Evolutionary conservation across 345 rosid species (phyloP), one percentile per base, ranked within the genome.

Genomic region (Brassica rapa): DNA sequence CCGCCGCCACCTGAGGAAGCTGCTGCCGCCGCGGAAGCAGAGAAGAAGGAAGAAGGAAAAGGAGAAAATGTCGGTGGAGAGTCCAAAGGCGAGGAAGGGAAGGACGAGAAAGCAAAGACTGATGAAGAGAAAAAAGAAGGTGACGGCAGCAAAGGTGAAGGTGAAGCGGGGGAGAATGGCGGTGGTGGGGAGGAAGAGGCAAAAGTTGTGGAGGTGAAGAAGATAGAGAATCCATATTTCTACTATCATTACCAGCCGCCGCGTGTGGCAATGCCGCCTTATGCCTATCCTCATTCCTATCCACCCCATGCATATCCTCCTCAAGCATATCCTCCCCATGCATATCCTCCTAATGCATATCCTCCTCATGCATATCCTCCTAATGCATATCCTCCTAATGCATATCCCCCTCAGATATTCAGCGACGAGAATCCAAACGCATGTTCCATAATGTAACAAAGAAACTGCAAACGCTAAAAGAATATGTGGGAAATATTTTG

Each of bases 401-500:
- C 55, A 14, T 46, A 46, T 46, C 55, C 55, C 15, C 97, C 95
- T 9, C 95, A 92, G 84, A 71, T 88, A 77, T 92, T 92, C 83
- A 92, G 95, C 19, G 97, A 92, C 70, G 97, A 92, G 83, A 90
- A 92, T 86, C 97, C 97, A 64, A 90, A 92, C 73, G 93, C 97
- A 33, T 92, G 97, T 81, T 66, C 88, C 75, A 83, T 89, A 6
- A 90, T 92, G 97, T 92, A 82, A 89, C 65, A 68, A 72, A 67
- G 23, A 30, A 21, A 35, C 73, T 23, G 72, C 79, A 69, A 80
- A 70, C 55, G 55, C 62, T 12, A 7, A 53, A 53, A 6, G 60
- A 46, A 11, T 57, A 57, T 57, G 60, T 73, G 69, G 46, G 41
- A 21, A 59, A 72, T 78, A 56, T 78, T 62, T 41, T 65, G 82